Evolutionary conservation across 2,329 filamentous ascomycete species (phyloP).

Genomic region (Ceratocystis diversiconidia): DNA sequence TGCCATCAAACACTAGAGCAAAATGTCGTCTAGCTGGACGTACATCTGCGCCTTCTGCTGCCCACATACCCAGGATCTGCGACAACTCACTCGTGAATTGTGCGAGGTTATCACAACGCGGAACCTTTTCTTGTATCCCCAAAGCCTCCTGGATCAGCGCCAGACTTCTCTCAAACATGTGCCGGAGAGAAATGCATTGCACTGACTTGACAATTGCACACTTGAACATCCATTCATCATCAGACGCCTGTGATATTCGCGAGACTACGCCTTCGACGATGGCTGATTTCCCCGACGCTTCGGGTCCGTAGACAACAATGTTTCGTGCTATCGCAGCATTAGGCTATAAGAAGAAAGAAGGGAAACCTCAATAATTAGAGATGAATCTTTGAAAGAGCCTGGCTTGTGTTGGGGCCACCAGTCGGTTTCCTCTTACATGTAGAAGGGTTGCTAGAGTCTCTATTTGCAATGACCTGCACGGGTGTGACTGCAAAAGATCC

Average conservation of each 20-base stretch:
- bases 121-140: slow-evolving; percentile 23
- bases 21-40: slow-evolving; percentile 38
- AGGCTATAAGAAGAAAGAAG: slow-evolving; percentile 32
- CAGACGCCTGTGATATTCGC: slow-evolving; percentile 3
- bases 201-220: slow-evolving; percentile 16
- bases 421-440: slow-evolving; percentile 27
- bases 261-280: slow-evolving; percentile 35
- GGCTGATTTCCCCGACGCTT: slow-evolving; percentile 74
- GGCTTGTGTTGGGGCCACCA: no score
- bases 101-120: slow-evolving; percentile 65
- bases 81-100: slow-evolving; percentile 60
- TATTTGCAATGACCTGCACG: slow-evolving; percentile 45
- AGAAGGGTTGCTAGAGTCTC: slow-evolving; percentile 43
- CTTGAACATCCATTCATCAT: slow-evolving; percentile 11
- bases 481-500: slow-evolving; percentile 35
- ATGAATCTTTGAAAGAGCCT: slow-evolving; percentile 19
- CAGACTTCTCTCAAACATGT: slow-evolving; percentile 44
- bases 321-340: slow-evolving; percentile 55
- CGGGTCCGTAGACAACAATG: slow-evolving; percentile 68
- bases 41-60: slow-evolving; percentile 4
- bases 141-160: slow-evolving; percentile 33
- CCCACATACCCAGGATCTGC: slow-evolving; percentile 36
- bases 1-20: slow-evolving; percentile 72
- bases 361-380: not conserved
- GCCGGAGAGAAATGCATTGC: slow-evolving; percentile 19